These are phyloP conservation scores for Myxozyma kluyveri DNA, from an alignment of 805 yeast species.

Conservation along the genomic window DNA sequence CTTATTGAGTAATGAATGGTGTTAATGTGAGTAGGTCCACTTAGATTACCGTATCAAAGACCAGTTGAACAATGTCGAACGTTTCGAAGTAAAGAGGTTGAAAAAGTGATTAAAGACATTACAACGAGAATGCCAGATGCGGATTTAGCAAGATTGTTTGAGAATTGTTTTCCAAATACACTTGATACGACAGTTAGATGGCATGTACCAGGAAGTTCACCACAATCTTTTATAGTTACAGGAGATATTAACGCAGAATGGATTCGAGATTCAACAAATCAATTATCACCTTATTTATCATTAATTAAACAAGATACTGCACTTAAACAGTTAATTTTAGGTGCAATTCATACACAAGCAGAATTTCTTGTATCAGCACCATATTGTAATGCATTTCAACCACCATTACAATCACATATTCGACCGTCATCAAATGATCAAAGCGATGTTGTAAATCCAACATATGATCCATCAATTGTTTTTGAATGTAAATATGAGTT, in stretches of 20 bases:
- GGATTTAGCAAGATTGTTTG: constrained; percentile 72
- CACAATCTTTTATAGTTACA: constrained; percentile 76
- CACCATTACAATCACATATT: constrained; percentile 55
- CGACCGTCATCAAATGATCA: constrained; percentile 29
- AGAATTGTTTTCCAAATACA: constrained; percentile 83
- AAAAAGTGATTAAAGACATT: constrained; percentile 54
- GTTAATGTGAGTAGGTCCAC: constrained; percentile 44
- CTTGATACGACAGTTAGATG: constrained; percentile 82
- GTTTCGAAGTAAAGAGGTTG: constrained; percentile 61
- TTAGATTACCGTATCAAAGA: constrained; percentile 67
- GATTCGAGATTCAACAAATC: constrained; percentile 85
- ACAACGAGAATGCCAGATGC: constrained; percentile 50
- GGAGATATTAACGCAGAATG: constrained; percentile 95
- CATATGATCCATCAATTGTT: constrained; percentile 65
- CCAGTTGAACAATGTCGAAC: constrained; percentile 74
- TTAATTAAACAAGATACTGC: constrained; percentile 51
- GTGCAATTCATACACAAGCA: constrained; percentile 81
- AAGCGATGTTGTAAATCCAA: constrained; percentile 64
- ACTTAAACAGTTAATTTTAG: constrained; percentile 56
- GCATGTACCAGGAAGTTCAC: constrained; percentile 46
- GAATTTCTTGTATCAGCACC: constrained; percentile 61
- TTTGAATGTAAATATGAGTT: constrained; percentile 90
- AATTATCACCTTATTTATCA: constrained; percentile 70
- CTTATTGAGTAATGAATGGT: not conserved
- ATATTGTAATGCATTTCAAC: constrained; percentile 89